Base-by-base conservation (phyloP, 495 filamentous ascomycete genomes). In the Schizothecium vesticola region DNA sequence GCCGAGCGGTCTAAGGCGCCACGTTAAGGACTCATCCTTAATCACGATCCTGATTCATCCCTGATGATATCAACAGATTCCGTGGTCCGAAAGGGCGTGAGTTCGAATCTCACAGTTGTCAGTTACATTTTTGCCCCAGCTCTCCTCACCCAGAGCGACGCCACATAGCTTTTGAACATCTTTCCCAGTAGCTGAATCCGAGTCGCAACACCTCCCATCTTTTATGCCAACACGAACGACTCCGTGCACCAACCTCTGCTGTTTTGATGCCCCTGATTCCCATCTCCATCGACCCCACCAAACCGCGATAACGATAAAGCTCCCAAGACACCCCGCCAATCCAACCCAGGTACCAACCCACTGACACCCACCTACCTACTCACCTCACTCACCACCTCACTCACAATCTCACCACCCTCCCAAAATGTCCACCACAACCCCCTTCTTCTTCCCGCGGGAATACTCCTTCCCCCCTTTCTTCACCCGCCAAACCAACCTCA, bases 391-490 rank as follows among this genome's bases (percentile, higher is more conserved):
- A 64, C 19, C n/a, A 55, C 61, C 13, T 56, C 61, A 43, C n/a
- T n/a, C n/a, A n/a, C n/a, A n/a, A 10, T 22, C 21, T 21, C 61
- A 23, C 29, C 61, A n/a, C 11, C n/a, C 5, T n/a, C 7, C 57
- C 21, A 66, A 36, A 66, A 60, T 61, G 57, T 19, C 56, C 22
- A 59, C 64, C 25, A 31, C 55, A n/a, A 21, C 70, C 33, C 65
- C 72, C 71, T 85, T 82, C 79, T 28, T 61, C 28, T 86, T 83
- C 77, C 85, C 84, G 3, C 78, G 76, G 56, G 80, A 85, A 61
- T 86, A 90, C 84, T 73, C 76, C 80, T 91, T 90, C 79, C 90
- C 90, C 2, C 87, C 90, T 69, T 91, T 92, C 87, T 92, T 87
- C 86, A 90, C 88, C 69, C 85, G 84, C 70, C 94, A 98, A 82